Evolutionary conservation across 495 filamentous ascomycete species (phyloP), one percentile per base, ranked within the genome.

Genomic region (Aspergillus kassunensis): DNA sequence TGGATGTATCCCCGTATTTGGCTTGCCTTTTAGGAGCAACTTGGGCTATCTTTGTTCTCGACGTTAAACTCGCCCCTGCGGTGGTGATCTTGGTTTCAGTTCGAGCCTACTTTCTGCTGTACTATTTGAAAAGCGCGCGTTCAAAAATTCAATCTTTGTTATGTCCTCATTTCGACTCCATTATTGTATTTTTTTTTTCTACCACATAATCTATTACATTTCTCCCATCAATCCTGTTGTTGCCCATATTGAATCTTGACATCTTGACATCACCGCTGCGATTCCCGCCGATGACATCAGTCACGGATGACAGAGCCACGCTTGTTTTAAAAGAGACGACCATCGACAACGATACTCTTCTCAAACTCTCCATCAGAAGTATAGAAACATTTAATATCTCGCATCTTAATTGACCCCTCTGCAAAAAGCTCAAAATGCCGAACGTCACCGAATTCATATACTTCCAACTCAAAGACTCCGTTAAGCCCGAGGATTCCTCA

Each of bases 401-500:
- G n/a, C n/a, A n/a, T n/a, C n/a, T n/a, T n/a, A 9, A 24, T 23
- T 19, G 13, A 29, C 20, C 40, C 16, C 39, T 19, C 16, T 18
- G 10, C 21, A 30, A 16, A 34, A 33, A 39, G 25, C 23, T 1
- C 42, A 65, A 60, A 59, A 57, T 66, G 42, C 45, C 59, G 27
- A 52, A 45, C 16, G 58, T 68, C 57, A 66, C 55, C 39, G 64
- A 76, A 50, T 65, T 76, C 56, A 63, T 73, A 53, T 69, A 62
- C 46, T 71, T 74, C 64, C 66, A 64, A 16, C 44, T 70, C 34
- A 71, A 69, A 51, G 51, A 60, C 21, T 58, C 64, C 16, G 64
- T 76, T n/a, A 66, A 64, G 51, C 73, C 71, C 9, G 73, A 74
- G 55, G 66, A 73, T 25, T 66, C 65, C 16, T 49, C 47, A 19